Conservation (phyloP, 2,329 filamentous ascomycete genomes). For the Cercospora janseana region DNA sequence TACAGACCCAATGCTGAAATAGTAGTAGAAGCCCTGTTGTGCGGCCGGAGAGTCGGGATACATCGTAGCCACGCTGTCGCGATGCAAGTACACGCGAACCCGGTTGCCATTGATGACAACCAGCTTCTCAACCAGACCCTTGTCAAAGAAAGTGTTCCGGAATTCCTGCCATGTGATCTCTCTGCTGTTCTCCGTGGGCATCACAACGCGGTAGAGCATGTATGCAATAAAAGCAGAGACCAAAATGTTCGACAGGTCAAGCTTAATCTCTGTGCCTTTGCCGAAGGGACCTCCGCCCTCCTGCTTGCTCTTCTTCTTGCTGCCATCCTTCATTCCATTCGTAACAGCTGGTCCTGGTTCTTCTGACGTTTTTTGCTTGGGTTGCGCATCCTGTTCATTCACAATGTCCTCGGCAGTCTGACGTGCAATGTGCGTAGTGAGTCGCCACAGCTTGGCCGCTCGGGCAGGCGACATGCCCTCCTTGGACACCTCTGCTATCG, state of each 20-base stretch:
- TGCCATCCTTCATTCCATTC: slow-evolving; percentile 43
- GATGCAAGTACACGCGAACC: slow-evolving; percentile 78
- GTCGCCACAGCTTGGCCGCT: slow-evolving; percentile 60
- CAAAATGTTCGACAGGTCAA: slow-evolving; percentile 57
- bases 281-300: slow-evolving; percentile 36
- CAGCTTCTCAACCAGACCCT: slow-evolving; percentile 91
- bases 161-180: slow-evolving; percentile 99
- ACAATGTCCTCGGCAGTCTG: slow-evolving; percentile 47
- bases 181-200: slow-evolving; percentile 63
- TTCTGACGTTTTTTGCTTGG: slow-evolving; percentile 47
- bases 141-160: slow-evolving; percentile 87
- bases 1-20: slow-evolving; percentile 92
- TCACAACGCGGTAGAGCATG: slow-evolving; percentile 62
- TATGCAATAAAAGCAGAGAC: slow-evolving; percentile 61
- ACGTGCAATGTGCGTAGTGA: slow-evolving; percentile 57
- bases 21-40: slow-evolving; percentile 73
- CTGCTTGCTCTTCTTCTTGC: slow-evolving; percentile 37
- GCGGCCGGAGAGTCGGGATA: slow-evolving; percentile 73
- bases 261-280: slow-evolving; percentile 49
- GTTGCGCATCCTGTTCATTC: slow-evolving; percentile 33
- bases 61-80: slow-evolving; percentile 67
- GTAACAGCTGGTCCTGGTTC: slow-evolving; percentile 44
- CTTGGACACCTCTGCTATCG: slow-evolving; percentile 57
- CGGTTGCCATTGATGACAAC: slow-evolving; percentile 72
- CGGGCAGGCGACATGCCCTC: slow-evolving; percentile 59